Percentiles rank a stretch among this genome's conserved stretches.
Conservation (phyloP, 176 grass and related monocot species). For the Rhynchospora pubera region DNA sequence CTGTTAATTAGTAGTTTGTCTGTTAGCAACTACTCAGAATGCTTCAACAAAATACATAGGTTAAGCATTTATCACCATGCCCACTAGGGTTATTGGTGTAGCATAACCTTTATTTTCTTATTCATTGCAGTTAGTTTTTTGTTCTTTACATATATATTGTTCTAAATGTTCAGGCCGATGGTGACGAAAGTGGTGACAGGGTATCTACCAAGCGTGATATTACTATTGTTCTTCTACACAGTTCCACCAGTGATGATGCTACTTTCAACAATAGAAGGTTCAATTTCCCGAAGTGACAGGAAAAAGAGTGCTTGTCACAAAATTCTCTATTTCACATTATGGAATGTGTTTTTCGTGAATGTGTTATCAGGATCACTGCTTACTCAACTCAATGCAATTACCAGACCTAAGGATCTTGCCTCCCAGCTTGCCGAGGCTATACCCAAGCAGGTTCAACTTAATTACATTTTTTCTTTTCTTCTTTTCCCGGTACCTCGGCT, state of each 20-base stretch:
- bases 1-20: too few relatives aligned
- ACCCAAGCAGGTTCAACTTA: constrained; percentile 64
- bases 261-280: constrained; percentile 77
- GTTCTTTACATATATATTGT: constrained; percentile 10
- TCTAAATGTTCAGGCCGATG: constrained; percentile 40
- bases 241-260: constrained; percentile 88
- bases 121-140: not conserved
- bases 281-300: constrained; percentile 70
- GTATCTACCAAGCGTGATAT: constrained; percentile 80
- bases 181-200: constrained; percentile 61
- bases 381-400: constrained; percentile 57
- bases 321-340: constrained; percentile 69
- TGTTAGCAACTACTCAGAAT: too few relatives aligned
- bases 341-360: constrained; percentile 96
- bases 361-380: constrained; percentile 77
- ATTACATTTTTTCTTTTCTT: not conserved
- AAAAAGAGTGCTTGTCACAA: constrained; percentile 86
- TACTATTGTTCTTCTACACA: constrained; percentile 69
- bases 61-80: not conserved
- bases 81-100: not conserved
- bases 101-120: constrained; percentile 4
- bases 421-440: constrained; percentile 73
- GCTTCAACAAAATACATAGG: too few relatives aligned
- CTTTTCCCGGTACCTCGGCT: not conserved
- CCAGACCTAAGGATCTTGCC: constrained; percentile 69